A percentile compares a stretch with the other conserved stretches of the same genome.
phyloP scores from a whole-genome alignment of 2,329 filamentous ascomycete species.

The Cryphonectria radicalis region DNA sequence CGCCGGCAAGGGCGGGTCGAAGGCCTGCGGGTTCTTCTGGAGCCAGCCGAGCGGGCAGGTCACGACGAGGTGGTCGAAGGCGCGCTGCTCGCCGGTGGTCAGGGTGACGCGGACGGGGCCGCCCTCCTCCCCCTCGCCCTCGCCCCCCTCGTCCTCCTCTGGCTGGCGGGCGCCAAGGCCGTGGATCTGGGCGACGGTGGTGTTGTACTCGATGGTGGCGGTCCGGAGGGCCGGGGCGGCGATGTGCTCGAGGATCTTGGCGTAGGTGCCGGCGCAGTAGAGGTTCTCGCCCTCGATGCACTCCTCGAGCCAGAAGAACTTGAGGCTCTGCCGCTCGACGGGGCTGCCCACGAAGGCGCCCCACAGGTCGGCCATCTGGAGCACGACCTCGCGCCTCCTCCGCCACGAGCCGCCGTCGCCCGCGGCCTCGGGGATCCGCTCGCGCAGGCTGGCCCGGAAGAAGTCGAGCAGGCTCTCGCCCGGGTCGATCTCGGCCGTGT shows the following conservation, averaged over 20 bases:
- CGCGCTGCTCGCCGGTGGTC: constrained; percentile 12
- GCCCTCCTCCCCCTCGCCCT: background rate
- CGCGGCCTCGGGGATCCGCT: constrained; percentile 52
- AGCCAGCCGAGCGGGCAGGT: constrained; percentile 73
- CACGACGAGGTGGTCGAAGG: constrained; percentile 70
- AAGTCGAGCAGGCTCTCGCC: constrained; percentile 58
- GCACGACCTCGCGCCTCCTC: constrained; percentile 47
- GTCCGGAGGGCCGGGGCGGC: constrained; percentile 59
- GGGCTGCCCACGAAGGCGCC: constrained; percentile 72
- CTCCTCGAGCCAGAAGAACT: constrained; percentile 79
- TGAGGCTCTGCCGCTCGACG: constrained; percentile 68
- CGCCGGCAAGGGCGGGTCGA: constrained; percentile 62
- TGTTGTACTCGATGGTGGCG: constrained; percentile 58
- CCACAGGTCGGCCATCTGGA: constrained; percentile 67
- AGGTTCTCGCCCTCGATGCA: constrained; percentile 73
- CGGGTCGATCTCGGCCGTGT: constrained; percentile 51
- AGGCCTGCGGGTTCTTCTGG: constrained; percentile 60
- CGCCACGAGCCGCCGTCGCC: constrained; percentile 41
- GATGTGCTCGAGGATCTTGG: constrained; percentile 61
- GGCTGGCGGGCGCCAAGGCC: constrained; percentile 35
- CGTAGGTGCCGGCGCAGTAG: constrained; percentile 64
- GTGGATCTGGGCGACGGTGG: constrained; percentile 51
- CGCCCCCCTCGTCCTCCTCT: background rate
- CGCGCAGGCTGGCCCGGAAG: constrained; percentile 50
- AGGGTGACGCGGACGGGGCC: constrained; percentile 24